A percentile compares a stretch with the other conserved stretches of the same genome.
Conservation (phyloP, 2,329 filamentous ascomycete species). For the Tricladium varicosporioides region DNA sequence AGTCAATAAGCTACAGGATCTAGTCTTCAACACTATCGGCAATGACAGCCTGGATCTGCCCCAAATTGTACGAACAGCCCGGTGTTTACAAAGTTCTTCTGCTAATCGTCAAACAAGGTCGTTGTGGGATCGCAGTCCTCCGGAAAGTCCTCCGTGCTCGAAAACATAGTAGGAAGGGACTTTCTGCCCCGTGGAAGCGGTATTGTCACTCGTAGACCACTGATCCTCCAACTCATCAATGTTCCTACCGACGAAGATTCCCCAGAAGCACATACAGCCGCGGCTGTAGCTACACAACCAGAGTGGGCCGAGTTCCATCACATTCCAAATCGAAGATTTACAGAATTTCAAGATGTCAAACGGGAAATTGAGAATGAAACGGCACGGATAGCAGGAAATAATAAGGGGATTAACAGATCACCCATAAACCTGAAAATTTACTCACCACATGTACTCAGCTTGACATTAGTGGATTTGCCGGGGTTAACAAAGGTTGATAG, state of each 20-base stretch:
- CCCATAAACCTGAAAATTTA: slow-evolving; percentile 99
- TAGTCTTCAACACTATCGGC: slow-evolving; percentile 99
- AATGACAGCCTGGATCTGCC: slow-evolving; percentile 96
- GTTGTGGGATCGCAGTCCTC: slow-evolving; percentile 98
- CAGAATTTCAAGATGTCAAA: slow-evolving; percentile 90
- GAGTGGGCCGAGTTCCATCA: slow-evolving; percentile 97
- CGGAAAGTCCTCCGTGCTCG: slow-evolving; percentile 96
- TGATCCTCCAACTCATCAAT: slow-evolving; percentile 98
- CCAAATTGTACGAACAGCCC: slow-evolving; percentile 75
- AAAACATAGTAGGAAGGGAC: slow-evolving; percentile 97
- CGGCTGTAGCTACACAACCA: slow-evolving; percentile 63
- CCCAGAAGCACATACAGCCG: slow-evolving; percentile 71
- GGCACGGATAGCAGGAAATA: slow-evolving; percentile 87
- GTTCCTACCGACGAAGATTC: slow-evolving; percentile 72
- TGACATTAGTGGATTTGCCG: slow-evolving; percentile 93
- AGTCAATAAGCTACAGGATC: slow-evolving; percentile 97
- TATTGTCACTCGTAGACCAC: slow-evolving; percentile 89
- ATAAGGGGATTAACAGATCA: slow-evolving; percentile 97
- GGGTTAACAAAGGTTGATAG: slow-evolving; percentile 81
- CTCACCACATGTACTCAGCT: slow-evolving; percentile 91
- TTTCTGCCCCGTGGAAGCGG: slow-evolving; percentile 95
- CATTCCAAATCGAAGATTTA: slow-evolving; percentile 83
- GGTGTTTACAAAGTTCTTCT: slow-evolving; percentile 1
- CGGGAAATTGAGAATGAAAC: slow-evolving; percentile 98
- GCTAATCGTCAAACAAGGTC: slow-evolving; percentile 57